Evolutionary conservation across 139 green algal genomes (phyloP).

Genomic region (Astrephomene gubernaculifera): DNA sequence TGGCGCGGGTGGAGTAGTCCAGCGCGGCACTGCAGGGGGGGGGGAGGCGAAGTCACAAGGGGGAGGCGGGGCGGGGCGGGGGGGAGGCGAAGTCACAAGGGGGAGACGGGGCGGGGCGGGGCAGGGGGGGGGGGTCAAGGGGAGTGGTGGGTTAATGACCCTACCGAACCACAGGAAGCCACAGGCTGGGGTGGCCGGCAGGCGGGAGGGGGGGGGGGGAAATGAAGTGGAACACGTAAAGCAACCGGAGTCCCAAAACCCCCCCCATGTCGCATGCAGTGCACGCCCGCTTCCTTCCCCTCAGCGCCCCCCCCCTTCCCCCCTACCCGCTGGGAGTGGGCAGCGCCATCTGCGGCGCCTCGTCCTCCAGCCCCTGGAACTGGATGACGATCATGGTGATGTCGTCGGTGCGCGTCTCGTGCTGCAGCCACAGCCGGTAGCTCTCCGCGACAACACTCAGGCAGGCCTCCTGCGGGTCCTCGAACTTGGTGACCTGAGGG

Average conservation of each 20-base stretch:
- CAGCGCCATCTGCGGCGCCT: constrained; percentile 51
- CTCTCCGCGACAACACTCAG: constrained; percentile 80
- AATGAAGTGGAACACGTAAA: too few relatives aligned
- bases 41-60: not conserved
- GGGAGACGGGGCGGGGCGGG: too few relatives aligned
- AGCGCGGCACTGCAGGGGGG: constrained; percentile 24
- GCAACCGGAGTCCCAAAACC: too few relatives aligned
- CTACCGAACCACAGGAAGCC: too few relatives aligned
- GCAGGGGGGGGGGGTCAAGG: too few relatives aligned
- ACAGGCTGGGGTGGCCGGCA: too few relatives aligned
- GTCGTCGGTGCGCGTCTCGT: constrained; percentile 95
- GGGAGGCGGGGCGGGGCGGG: not conserved
- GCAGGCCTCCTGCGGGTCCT: constrained; percentile 81
- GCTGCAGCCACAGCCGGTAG: constrained; percentile 91
- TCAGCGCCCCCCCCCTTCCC: not conserved
- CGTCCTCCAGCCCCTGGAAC: constrained; percentile 67
- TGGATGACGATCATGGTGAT: constrained; percentile 91
- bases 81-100: not conserved
- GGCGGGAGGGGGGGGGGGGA: too few relatives aligned
- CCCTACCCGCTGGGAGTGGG: constrained; percentile 51
- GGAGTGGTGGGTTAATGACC: too few relatives aligned
- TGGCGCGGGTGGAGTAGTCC: constrained; percentile 43
- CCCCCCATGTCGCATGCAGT: too few relatives aligned
- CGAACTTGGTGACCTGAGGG: constrained; percentile 64
- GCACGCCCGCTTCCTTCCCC: too few relatives aligned